Percentiles rank a stretch among this genome's conserved stretches.
These are phyloP conservation scores for Rhodotorula sp. DNA, from an alignment of 1,284 basidiomycete species.

Conservation along the genomic window DNA sequence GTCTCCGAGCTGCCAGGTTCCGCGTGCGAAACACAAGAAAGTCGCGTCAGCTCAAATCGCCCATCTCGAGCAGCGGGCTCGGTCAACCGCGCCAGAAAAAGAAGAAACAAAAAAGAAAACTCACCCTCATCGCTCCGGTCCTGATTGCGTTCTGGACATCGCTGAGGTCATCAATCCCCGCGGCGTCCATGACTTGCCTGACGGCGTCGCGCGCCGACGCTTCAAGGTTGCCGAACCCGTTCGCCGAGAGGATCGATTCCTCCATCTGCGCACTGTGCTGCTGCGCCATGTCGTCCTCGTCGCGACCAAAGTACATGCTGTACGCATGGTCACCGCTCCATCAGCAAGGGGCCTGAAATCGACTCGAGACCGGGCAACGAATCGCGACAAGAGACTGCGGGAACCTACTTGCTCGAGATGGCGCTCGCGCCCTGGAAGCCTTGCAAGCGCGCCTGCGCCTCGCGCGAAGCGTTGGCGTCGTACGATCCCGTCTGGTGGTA, in stretches of 20 bases:
- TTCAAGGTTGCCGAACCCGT: conserved; percentile 62
- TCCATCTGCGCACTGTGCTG: conserved; percentile 40
- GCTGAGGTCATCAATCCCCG: conserved; percentile 84
- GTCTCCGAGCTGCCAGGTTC: conserved; percentile 23
- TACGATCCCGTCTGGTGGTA: conserved; percentile 90
- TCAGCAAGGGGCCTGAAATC: too few relatives aligned
- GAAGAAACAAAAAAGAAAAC: conserved; percentile 42
- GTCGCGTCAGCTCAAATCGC: not conserved
- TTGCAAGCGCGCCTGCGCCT: conserved; percentile 79
- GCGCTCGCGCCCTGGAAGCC: conserved; percentile 88
- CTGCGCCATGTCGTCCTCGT: conserved; percentile 70
- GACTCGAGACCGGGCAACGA: too few relatives aligned
- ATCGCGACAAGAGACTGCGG: too few relatives aligned
- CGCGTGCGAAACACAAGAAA: too few relatives aligned
- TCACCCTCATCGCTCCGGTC: conserved; percentile 78
- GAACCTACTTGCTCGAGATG: conserved; percentile 79
- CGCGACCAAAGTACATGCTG: conserved; percentile 86
- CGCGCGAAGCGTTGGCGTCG: conserved; percentile 68
- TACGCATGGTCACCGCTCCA: too few relatives aligned
- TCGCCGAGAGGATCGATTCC: conserved; percentile 50
- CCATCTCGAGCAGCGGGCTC: too few relatives aligned
- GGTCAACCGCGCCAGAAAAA: not conserved
- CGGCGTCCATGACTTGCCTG: conserved; percentile 61
- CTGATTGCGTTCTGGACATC: conserved; percentile 80
- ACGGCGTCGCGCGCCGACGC: conserved; percentile 76